Evolutionary conservation across 129 eudicot genomes (phyloP).

Genomic region (Chrysanthemum lavandulifolium): DNA sequence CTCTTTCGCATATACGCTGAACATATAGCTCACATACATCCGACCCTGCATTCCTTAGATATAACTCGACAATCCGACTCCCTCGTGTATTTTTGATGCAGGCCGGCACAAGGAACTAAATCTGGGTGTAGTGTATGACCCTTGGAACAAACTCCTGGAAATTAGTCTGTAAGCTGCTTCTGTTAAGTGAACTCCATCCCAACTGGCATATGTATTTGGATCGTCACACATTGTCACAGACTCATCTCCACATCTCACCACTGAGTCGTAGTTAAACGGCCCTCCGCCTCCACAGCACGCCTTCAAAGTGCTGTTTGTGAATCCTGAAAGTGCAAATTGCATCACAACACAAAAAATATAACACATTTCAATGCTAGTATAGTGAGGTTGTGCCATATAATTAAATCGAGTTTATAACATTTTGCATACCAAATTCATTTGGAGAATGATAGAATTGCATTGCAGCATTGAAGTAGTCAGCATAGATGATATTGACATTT

Average conservation of each 20-base stretch:
- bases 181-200: slow-evolving; percentile 62
- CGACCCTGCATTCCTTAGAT: not conserved
- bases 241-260: slow-evolving; percentile 24
- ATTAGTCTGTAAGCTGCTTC: slow-evolving; percentile 41
- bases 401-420: not conserved
- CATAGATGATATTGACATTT: slow-evolving; percentile 37
- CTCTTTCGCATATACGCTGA: no score
- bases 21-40: not conserved
- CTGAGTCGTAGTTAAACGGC: slow-evolving; percentile 27
- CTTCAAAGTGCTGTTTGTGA: slow-evolving; percentile 23
- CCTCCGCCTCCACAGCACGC: slow-evolving; percentile 59
- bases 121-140: slow-evolving; percentile 23
- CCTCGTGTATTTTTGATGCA: not conserved
- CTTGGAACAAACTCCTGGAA: slow-evolving; percentile 30
- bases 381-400: not conserved
- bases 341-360: no score
- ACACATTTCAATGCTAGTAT: not conserved
- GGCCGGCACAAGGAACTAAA: slow-evolving; percentile 10
- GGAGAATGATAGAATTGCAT: slow-evolving; percentile 36
- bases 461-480: slow-evolving; percentile 45
- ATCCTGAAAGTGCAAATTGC: slow-evolving; percentile 27
- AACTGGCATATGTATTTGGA: slow-evolving; percentile 34
- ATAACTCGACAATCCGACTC: not conserved
- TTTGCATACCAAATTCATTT: slow-evolving; percentile 28
- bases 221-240: slow-evolving; percentile 28